Evolutionary conservation across 805 yeast species (phyloP).

Genomic region (Grigorovia humatica): DNA sequence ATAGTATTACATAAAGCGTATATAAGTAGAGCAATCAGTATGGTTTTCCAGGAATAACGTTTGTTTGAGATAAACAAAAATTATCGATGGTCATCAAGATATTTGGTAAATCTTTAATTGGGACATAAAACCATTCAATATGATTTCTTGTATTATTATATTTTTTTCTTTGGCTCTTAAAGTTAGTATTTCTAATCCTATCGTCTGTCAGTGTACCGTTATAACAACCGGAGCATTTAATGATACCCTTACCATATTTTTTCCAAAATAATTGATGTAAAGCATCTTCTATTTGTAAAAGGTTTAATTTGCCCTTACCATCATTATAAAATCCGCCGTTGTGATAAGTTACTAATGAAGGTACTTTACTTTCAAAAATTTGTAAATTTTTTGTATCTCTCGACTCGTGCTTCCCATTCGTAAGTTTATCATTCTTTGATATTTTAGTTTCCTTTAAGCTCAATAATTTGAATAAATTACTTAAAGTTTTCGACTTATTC

Average conservation of each 20-base stretch:
- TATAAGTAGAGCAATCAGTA: background rate
- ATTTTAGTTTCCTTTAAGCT: background rate
- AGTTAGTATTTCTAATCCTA: background rate
- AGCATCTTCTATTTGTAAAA: slow-evolving; percentile 14
- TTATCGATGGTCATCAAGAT: slow-evolving; percentile 13
- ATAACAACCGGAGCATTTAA: slow-evolving; percentile 24
- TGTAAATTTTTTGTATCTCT: too few species aligned
- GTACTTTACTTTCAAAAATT: too few species aligned
- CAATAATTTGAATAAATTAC: background rate
- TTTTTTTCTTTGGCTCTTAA: background rate
- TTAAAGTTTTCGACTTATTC: background rate
- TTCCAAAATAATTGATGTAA: slow-evolving; percentile 23
- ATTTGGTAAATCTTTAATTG: slow-evolving; percentile 15
- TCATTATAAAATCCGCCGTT: slow-evolving; percentile 20
- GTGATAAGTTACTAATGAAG: slow-evolving; percentile 9
- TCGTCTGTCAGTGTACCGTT: background rate
- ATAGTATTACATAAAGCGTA: background rate
- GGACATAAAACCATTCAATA: slow-evolving; percentile 22
- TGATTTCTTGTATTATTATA: slow-evolving; percentile 14
- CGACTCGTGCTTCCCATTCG: too few species aligned
- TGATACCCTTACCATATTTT: slow-evolving; percentile 21
- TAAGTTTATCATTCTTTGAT: background rate
- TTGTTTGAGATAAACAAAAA: slow-evolving; percentile 1
- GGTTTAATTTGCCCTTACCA: slow-evolving; percentile 9
- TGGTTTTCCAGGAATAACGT: background rate